Evolutionary conservation across 768 basidiomycete species (phyloP).

Genomic region (Suillus clintonianus): DNA sequence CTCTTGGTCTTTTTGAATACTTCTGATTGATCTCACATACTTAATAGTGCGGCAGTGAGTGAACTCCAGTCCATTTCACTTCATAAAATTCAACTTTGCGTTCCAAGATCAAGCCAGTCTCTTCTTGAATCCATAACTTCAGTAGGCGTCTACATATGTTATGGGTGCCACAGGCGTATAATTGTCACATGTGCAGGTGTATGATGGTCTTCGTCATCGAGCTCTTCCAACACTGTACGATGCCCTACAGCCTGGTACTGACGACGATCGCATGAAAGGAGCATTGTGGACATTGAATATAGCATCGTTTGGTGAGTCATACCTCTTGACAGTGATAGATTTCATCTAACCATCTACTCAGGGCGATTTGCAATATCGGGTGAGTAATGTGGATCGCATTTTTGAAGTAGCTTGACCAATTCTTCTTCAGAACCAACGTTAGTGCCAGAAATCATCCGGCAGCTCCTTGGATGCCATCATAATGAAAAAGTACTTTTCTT

Average conservation of each 20-base stretch:
- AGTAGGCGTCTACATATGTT: neutral
- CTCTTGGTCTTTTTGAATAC: neutral
- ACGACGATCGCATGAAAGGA: conserved; percentile 93
- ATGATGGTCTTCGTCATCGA: conserved; percentile 70
- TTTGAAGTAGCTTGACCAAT: neutral
- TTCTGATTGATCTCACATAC: neutral
- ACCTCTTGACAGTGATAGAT: neutral
- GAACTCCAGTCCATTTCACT: neutral
- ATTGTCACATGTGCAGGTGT: conserved; percentile 42
- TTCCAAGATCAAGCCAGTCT: conserved; percentile 38
- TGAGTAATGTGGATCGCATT: conserved; percentile 17
- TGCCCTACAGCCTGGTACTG: conserved; percentile 64
- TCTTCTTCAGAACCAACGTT: conserved; percentile 58
- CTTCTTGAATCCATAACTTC: conserved; percentile 33
- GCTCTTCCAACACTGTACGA: conserved; percentile 59
- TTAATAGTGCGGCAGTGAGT: conserved; percentile 32
- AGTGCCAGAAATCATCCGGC: conserved; percentile 56
- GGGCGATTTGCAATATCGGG: conserved; percentile 46
- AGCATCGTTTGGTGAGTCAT: conserved; percentile 53
- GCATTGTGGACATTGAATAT: conserved; percentile 78
- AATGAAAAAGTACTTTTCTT: conserved; percentile 70
- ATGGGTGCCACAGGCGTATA: neutral
- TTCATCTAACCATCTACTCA: conserved; percentile 13
- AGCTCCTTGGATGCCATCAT: conserved; percentile 72
- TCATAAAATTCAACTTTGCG: conserved; percentile 1